Conservation (phyloP, 1,284 basidiomycete species). For the Rugiboletus extremiorientalis region DNA sequence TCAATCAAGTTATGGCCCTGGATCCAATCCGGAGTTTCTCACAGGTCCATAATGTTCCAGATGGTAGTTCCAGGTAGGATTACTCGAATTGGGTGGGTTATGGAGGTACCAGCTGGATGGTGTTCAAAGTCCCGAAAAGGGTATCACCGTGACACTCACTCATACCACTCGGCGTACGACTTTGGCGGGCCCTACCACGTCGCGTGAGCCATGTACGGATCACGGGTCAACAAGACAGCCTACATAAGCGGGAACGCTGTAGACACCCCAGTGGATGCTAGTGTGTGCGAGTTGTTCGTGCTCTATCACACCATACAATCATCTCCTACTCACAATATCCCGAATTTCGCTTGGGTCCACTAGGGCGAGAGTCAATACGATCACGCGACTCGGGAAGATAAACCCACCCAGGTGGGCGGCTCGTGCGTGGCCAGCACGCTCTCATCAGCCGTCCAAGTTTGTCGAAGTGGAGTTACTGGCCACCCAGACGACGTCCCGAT, state of each 20-base stretch:
- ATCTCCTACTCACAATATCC: conserved; percentile 49
- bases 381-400: neutral
- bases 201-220: neutral
- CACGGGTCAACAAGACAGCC: neutral
- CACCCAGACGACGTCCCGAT: conserved; percentile 39
- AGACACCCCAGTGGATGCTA: conserved; percentile 57
- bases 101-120: conserved; percentile 42
- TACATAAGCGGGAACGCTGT: conserved; percentile 51
- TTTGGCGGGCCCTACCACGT: conserved; percentile 35
- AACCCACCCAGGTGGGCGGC: conserved; percentile 50
- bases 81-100: conserved; percentile 34
- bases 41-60: conserved; percentile 49
- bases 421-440: conserved; percentile 45
- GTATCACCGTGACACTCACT: conserved; percentile 33
- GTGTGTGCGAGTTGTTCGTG: neutral
- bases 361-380: conserved; percentile 10
- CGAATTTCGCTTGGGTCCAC: conserved; percentile 54
- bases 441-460: conserved; percentile 41
- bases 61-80: conserved; percentile 50
- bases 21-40: conserved; percentile 5
- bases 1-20: neutral
- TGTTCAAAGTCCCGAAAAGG: neutral
- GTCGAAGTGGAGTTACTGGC: conserved; percentile 37
- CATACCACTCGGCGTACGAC: conserved; percentile 58
- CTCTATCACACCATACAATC: neutral